Base-by-base conservation (phyloP, 805 yeast species). In the Lachancea mirantina region DNA sequence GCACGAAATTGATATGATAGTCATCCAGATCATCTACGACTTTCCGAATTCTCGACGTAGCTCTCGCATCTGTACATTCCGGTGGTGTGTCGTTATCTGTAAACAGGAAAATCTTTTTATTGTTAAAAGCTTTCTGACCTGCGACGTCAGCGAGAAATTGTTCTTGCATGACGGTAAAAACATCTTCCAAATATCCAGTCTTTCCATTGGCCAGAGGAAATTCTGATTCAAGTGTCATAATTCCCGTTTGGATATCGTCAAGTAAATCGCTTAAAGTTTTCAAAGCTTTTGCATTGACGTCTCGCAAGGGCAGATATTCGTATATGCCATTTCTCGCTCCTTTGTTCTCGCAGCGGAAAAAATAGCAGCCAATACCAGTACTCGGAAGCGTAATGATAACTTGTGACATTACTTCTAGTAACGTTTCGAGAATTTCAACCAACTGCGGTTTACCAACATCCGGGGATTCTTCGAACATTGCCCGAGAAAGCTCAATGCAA, bases 31-130 rank as follows among this genome's bases (percentile, higher is more conserved):
- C 92, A 23, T 68, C 67, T 9, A 80, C 65, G 4, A 77, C 62
- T 13, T 70, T 71, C 42, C 78, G 68, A 15, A 84, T 59, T 5
- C 72, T 60, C 28, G 62, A 64, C 45, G 68, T 68, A 3, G 64
- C 58, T 5, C 51, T 61, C 2, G 46, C 36, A 10, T 67, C 62
- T 6, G 61, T 46, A 6, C 61, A 60, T 33, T 64, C 63, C 41
- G 60, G 69, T 0, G 96, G 96, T 28, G 57, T 57, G 43, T 81
- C 92, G 50, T 79, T 76, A 50, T 78, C 81, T 0, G 95, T 84
- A 47, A 87, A 73, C 49, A 85, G 59, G 42, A 84, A 70, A 3
- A 84, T 57, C 45, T 80, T 76, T 42, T 71, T 73, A 26, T 67
- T 67, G 30, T 73, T 72, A 51, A 68, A 78, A 15, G 52, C 50